These are phyloP conservation scores for Cordyceps pruinosa DNA, from an alignment of 2,329 filamentous ascomycete genomes.

Conservation along the genomic window DNA sequence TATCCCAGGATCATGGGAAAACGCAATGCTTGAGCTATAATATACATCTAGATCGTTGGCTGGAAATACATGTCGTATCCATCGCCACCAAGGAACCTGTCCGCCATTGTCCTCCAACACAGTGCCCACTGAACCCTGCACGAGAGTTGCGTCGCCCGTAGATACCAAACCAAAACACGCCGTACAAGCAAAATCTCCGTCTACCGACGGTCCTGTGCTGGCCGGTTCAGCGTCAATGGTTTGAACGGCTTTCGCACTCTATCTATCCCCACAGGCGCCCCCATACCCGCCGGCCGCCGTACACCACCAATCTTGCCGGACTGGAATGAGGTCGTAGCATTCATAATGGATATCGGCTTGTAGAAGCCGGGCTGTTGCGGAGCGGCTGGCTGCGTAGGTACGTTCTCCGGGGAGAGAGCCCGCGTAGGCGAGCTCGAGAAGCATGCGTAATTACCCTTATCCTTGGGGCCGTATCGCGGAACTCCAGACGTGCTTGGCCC, in stretches of 20 bases:
- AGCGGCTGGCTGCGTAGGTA: conserved; percentile 15
- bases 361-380: conserved; percentile 21
- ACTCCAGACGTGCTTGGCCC: conserved; percentile 18
- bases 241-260: conserved; percentile 50
- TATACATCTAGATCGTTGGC: background rate
- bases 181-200: background rate
- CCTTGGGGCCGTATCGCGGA: conserved; percentile 26
- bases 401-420: conserved; percentile 19
- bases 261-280: conserved; percentile 42
- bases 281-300: conserved; percentile 39
- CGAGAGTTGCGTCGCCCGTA: background rate
- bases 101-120: background rate
- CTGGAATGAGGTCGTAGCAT: conserved; percentile 45
- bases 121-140: background rate
- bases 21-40: background rate
- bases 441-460: conserved; percentile 45
- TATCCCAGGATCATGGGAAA: background rate
- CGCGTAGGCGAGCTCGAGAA: conserved; percentile 52
- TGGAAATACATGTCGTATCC: background rate
- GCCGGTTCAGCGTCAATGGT: conserved; percentile 46
- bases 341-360: conserved; percentile 38
- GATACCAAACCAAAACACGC: background rate
- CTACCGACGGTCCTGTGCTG: conserved; percentile 7
- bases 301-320: conserved; percentile 30
- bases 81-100: background rate